Percentiles rank a stretch among this genome's conserved stretches.
Conservation (phyloP, 1,284 basidiomycete genomes). For the Hymenochaete sp. region DNA sequence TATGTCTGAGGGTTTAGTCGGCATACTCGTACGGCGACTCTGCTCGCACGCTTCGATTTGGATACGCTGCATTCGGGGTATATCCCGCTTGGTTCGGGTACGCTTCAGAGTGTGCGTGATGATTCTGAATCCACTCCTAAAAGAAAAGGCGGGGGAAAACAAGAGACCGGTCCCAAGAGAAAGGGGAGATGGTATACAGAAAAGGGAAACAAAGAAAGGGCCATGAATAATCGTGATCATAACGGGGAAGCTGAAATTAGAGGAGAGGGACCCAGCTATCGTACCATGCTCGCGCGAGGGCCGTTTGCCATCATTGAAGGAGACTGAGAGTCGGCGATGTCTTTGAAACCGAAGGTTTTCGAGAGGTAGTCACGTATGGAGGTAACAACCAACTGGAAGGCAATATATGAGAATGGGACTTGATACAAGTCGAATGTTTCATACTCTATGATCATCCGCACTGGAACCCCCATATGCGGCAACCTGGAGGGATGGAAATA, state of each 20-base stretch:
- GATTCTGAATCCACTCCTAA: constrained; percentile 16
- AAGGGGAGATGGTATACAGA: background rate
- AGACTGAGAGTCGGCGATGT: constrained; percentile 8
- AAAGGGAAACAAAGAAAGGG: constrained; percentile 1
- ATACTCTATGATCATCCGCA: constrained; percentile 66
- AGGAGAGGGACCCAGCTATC: constrained; percentile 9
- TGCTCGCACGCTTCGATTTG: background rate
- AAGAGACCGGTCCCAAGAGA: background rate
- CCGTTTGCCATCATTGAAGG: constrained; percentile 11
- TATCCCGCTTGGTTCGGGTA: too few relatives aligned
- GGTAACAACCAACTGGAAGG: constrained; percentile 49
- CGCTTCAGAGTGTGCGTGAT: too few relatives aligned
- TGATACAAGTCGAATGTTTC: constrained; percentile 22
- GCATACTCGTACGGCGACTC: constrained; percentile 14
- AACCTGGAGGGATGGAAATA: too few relatives aligned
- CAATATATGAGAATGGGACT: constrained; percentile 5
- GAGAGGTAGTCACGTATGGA: constrained; percentile 62
- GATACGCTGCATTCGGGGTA: constrained; percentile 9
- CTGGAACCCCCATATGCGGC: constrained; percentile 77
- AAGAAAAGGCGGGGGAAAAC: background rate
- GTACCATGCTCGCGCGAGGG: constrained; percentile 17
- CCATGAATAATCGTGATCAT: constrained; percentile 8
- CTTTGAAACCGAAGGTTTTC: constrained; percentile 36
- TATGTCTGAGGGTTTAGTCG: too few relatives aligned
- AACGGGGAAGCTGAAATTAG: constrained; percentile 2